Base-by-base conservation (phyloP, 2,329 filamentous ascomycete species). In the Cercospora nicotianae region DNA sequence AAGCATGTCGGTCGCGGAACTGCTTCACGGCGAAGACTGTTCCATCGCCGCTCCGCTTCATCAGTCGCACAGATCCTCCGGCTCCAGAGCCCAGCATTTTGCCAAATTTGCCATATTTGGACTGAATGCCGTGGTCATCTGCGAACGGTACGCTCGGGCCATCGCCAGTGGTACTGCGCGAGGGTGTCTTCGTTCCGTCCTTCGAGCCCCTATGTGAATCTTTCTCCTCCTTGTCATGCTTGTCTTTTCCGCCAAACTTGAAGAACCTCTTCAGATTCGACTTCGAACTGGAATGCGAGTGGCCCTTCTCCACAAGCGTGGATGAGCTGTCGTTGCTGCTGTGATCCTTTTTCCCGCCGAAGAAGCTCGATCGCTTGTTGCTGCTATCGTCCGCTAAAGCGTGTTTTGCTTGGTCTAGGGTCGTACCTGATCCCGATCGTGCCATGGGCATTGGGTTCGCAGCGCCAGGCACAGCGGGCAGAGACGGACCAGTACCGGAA, bases 21-120 rank as follows among this genome's bases (percentile, higher is more conserved):
- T 99, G 94, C 80, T 99, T 99, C 63, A 98, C 95, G 1, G 95
- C 95, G 80, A 99, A 99, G 0, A 96, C 95, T 6, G 92, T 93
- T 28, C 91, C 91, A 77, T 99, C 95, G 70, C 92, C 94, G 76
- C 90, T 94, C 69, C 95, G 88, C 83, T 95, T 97, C 90, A 99
- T 93, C 61, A 99, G 82, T 72, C 94, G 88, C 16, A 99, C 95
- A 0, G 94, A 98, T 28, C 95, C 95, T 61, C 95, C 95, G 30
- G 95, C 95, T 28, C 95, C 95, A 30, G 94, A 94, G 5, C 95
- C 95, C 12, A 99, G 85, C 0, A 98, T 92, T 77, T 92, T 95
- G 66, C 94, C 95, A 72, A 99, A 90, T 77, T 97, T 98, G 57
- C 95, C 95, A 78, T 98, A 99, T 76, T 94, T 97, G 66, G 91